Conservation (phyloP, 163 green algal species). For the Smithsoniella earleae region DNA sequence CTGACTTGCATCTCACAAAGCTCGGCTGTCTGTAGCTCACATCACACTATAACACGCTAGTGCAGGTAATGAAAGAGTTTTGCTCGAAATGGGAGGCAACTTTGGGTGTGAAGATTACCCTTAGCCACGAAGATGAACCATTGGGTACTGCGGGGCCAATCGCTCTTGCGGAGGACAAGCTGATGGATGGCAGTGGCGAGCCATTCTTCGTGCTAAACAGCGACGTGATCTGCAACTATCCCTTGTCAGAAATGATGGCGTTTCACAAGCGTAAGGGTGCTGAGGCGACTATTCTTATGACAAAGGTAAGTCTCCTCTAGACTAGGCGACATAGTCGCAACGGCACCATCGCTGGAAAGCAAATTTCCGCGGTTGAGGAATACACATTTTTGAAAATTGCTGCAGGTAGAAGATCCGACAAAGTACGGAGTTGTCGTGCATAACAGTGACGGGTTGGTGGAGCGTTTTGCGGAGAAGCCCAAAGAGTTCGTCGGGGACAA, state of each 20-base stretch:
- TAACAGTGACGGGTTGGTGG: conserved; percentile 70
- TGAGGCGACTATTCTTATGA: conserved; percentile 60
- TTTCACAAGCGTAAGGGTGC: conserved; percentile 51
- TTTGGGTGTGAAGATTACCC: conserved; percentile 84
- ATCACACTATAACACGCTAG: too few relatives aligned
- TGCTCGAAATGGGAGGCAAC: conserved; percentile 86
- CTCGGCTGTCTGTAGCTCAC: too few relatives aligned
- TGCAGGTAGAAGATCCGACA: conserved; percentile 66
- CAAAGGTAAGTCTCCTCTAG: conserved; percentile 45
- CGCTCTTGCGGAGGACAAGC: conserved; percentile 71
- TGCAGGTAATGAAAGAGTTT: conserved; percentile 87
- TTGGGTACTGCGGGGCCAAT: conserved; percentile 95
- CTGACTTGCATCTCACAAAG: too few relatives aligned
- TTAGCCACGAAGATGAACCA: conserved; percentile 86
- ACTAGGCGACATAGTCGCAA: too few relatives aligned
- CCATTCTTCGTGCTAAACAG: conserved; percentile 97
- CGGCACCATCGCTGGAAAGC: too few relatives aligned
- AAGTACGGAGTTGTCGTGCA: conserved; percentile 97
- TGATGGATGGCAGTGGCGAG: conserved; percentile 77
- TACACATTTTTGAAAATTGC: too few relatives aligned
- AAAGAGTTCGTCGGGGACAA: conserved; percentile 97
- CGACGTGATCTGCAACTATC: conserved; percentile 63
- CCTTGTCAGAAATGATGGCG: conserved; percentile 58
- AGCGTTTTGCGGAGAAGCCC: conserved; percentile 97
- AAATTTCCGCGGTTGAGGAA: too few relatives aligned